Evolutionary conservation across 768 basidiomycete species (phyloP), one percentile per base, ranked within the genome.

Genomic region (Auriscalpium vulgare): DNA sequence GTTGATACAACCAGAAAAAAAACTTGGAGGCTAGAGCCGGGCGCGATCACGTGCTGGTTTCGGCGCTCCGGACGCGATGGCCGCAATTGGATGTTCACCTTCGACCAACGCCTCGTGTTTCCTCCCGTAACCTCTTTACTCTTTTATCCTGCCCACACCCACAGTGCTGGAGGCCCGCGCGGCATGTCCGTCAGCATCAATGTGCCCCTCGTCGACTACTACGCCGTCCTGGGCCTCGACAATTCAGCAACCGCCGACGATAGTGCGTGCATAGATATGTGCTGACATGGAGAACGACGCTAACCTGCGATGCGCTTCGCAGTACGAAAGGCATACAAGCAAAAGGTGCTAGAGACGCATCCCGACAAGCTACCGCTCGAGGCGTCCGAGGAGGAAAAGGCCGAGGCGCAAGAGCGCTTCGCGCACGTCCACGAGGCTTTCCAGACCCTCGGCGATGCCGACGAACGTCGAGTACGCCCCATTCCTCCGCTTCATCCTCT

Each of bases 321-420:
- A 85, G 86, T 88, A 55, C 80, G 83, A 51, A 82, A 75, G 62
- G 85, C 84, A 2, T 88, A 87, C 67, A 83, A 79, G 63, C 78
- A 78, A 58, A 82, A 78, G 62, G 84, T 80, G 10, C 72, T 88
- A 29, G 83, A 84, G 66, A 87, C 87, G 1, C 86, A 88, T 65
- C 86, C 86, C 10, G 86, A 88, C 62, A 87, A 85, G 62, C 78
- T 87, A 48, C 79, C 79, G 10, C 81, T 77, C 38, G 68, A 68
- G 35, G 79, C 80, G 8, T 77, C 70, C 45, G 75, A 77, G 46
- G 69, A 73, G 55, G 78, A 80, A 57, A 82, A 78, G 64, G 74
- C 76, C 54, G 71, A 65, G 17, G 81, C 85, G 8, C 79, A 80
- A 62, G 74, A 75, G 61, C 60, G 21, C 19, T 29, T 45, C 51